These are phyloP conservation scores for Alternaria sp. DNA, from an alignment of 2,329 filamentous ascomycete genomes.

Conservation along the genomic window DNA sequence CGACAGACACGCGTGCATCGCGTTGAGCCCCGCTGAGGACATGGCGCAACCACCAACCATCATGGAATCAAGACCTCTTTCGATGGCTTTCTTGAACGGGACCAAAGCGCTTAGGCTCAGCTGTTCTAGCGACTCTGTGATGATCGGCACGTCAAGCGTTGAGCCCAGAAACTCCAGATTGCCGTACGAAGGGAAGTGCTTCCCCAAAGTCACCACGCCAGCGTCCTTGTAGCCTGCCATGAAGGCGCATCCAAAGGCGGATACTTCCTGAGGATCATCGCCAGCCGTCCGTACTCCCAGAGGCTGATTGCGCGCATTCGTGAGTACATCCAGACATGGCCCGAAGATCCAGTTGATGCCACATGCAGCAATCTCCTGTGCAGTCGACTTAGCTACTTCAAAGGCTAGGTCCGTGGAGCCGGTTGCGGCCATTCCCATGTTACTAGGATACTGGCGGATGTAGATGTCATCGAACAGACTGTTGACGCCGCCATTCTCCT, in stretches of 20 bases:
- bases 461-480: slow-evolving; percentile 95
- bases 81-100: slow-evolving; percentile 88
- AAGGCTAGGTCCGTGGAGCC: slow-evolving; percentile 85
- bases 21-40: slow-evolving; percentile 87
- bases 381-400: slow-evolving; percentile 89
- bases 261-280: slow-evolving; percentile 94
- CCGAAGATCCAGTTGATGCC: slow-evolving; percentile 96
- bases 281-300: slow-evolving; percentile 87
- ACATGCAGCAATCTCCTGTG: slow-evolving; percentile 87
- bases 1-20: slow-evolving; percentile 92
- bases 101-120: slow-evolving; percentile 89
- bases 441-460: slow-evolving; percentile 94
- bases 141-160: slow-evolving; percentile 89
- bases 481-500: slow-evolving; percentile 98
- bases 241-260: slow-evolving; percentile 86
- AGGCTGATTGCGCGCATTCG: slow-evolving; percentile 89
- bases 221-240: slow-evolving; percentile 94
- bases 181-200: slow-evolving; percentile 96
- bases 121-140: slow-evolving; percentile 92
- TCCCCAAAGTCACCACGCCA: slow-evolving; percentile 86
- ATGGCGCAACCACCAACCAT: slow-evolving; percentile 96
- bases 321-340: slow-evolving; percentile 90
- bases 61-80: slow-evolving; percentile 87
- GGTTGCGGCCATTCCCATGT: slow-evolving; percentile 95
- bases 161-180: slow-evolving; percentile 93